Conservation (phyloP, 1,284 basidiomycete genomes). For the Tausonia pullulans region DNA sequence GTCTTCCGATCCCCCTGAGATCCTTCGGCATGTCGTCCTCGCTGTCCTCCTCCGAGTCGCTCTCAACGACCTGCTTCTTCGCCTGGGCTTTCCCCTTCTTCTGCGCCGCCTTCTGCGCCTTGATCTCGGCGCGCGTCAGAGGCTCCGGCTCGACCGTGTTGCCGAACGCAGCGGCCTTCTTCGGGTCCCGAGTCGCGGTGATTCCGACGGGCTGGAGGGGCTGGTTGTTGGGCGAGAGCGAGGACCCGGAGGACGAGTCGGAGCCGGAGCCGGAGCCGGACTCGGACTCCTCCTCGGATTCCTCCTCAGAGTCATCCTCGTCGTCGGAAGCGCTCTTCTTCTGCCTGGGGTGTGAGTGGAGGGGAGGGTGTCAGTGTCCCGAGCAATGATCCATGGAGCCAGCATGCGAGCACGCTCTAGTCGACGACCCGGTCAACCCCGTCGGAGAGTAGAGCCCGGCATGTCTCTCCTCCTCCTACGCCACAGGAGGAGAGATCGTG, state of each 20-base stretch:
- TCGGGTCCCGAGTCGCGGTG: conserved; percentile 20
- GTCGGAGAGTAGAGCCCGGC: background rate
- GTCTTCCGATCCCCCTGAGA: conserved; percentile 19
- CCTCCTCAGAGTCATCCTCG: conserved; percentile 25
- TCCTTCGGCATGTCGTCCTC: conserved; percentile 43
- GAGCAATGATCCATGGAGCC: too few relatives aligned
- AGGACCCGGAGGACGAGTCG: conserved; percentile 14
- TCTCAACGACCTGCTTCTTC: conserved; percentile 28
- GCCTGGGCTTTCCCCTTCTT: conserved; percentile 50
- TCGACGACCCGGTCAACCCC: too few relatives aligned
- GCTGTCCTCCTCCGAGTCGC: conserved; percentile 37
- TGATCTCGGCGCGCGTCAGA: conserved; percentile 51
- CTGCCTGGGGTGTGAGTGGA: conserved; percentile 14
- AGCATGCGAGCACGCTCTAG: too few relatives aligned
- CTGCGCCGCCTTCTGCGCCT: conserved; percentile 33
- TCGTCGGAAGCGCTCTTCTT: conserved; percentile 13
- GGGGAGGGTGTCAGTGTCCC: conserved; percentile 24
- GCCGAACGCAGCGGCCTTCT: conserved; percentile 29
- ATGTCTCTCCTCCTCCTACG: background rate
- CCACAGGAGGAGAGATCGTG: background rate
- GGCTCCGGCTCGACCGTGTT: conserved; percentile 38
- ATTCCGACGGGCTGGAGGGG: conserved; percentile 14
- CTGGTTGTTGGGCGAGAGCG: conserved; percentile 12
- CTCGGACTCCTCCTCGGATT: conserved; percentile 23
- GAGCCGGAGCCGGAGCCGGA: conserved; percentile 1